These are phyloP conservation scores for Dipodascopsis tothii DNA, from an alignment of 805 yeast genomes.

Conservation along the genomic window DNA sequence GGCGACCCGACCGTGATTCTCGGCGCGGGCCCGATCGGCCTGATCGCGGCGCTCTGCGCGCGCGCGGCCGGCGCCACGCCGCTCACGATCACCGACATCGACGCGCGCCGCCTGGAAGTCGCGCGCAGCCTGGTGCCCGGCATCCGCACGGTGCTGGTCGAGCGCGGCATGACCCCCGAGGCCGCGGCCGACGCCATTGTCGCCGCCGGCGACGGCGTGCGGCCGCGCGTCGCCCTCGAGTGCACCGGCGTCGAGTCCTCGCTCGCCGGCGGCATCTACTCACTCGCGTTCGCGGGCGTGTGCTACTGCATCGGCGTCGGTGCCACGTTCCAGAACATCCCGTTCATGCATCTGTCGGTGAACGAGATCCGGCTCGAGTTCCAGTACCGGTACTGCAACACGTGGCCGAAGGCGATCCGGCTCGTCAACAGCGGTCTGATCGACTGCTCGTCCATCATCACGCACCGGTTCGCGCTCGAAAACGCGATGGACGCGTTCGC, in stretches of 20 bases:
- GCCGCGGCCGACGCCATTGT: slow-evolving; percentile 28
- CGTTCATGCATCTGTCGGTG: slow-evolving; percentile 48
- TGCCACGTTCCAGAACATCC: slow-evolving; percentile 40
- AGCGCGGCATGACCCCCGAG: slow-evolving; percentile 37
- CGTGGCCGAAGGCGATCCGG: slow-evolving; percentile 52
- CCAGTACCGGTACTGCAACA: slow-evolving; percentile 48
- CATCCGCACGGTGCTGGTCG: slow-evolving; percentile 40
- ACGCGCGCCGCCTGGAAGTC: slow-evolving; percentile 39
- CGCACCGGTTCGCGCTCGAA: slow-evolving; percentile 43
- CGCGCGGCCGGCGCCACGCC: slow-evolving; percentile 50
- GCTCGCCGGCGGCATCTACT: slow-evolving; percentile 41
- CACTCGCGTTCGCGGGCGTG: slow-evolving; percentile 42
- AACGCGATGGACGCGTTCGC: slow-evolving; percentile 43
- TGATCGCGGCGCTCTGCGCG: slow-evolving; percentile 42
- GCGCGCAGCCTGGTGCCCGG: slow-evolving; percentile 44
- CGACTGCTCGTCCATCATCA: slow-evolving; percentile 36
- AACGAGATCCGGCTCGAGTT: slow-evolving; percentile 47
- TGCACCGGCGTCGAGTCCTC: slow-evolving; percentile 49
- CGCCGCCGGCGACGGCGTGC: slow-evolving; percentile 36
- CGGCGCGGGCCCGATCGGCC: slow-evolving; percentile 59
- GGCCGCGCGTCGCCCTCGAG: slow-evolving; percentile 43
- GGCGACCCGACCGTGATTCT: slow-evolving; percentile 44
- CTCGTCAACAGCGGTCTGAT: slow-evolving; percentile 41
- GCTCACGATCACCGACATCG: slow-evolving; percentile 44
- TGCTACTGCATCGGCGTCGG: slow-evolving; percentile 49